Percentiles rank a stretch among this genome's conserved stretches.
These are phyloP conservation scores for Alopecurus myosuroides DNA, from an alignment of 176 grass and related monocot genomes.

Conservation along the genomic window DNA sequence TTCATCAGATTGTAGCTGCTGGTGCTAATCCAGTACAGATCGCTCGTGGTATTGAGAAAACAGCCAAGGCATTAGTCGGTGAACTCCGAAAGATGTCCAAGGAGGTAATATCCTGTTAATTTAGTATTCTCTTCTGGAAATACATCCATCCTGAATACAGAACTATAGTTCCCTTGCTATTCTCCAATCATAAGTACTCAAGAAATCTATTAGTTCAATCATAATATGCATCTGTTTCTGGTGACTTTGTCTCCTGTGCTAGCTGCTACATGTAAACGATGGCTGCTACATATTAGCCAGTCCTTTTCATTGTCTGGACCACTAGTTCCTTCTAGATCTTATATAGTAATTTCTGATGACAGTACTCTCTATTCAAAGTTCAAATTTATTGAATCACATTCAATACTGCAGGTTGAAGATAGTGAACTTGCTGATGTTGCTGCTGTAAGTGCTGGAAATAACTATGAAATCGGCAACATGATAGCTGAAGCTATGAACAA, in stretches of 20 bases:
- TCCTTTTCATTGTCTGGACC: neutral
- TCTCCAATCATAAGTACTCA: neutral
- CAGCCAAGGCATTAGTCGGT: constrained; percentile 38
- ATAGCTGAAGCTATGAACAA: too few species aligned
- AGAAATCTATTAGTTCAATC: neutral
- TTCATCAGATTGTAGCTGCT: constrained; percentile 40
- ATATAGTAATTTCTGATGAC: neutral
- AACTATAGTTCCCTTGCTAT: neutral
- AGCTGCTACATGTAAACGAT: neutral
- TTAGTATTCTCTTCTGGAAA: neutral
- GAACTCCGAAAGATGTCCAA: constrained; percentile 60
- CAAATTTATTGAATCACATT: neutral
- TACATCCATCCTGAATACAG: neutral
- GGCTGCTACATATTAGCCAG: too few species aligned
- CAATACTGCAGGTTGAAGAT: constrained; percentile 42
- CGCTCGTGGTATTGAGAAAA: constrained; percentile 60
- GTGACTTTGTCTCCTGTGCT: neutral
- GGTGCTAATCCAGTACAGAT: constrained; percentile 71
- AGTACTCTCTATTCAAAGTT: neutral
- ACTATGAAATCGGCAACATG: too few species aligned
- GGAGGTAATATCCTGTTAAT: constrained; percentile 25
- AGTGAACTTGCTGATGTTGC: constrained; percentile 64
- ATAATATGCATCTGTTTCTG: neutral
- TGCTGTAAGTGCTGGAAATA: too few species aligned
- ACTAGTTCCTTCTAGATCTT: neutral